phyloP scores from a whole-genome alignment of 768 basidiomycete species.

The Pulveroboletus sp. region DNA sequence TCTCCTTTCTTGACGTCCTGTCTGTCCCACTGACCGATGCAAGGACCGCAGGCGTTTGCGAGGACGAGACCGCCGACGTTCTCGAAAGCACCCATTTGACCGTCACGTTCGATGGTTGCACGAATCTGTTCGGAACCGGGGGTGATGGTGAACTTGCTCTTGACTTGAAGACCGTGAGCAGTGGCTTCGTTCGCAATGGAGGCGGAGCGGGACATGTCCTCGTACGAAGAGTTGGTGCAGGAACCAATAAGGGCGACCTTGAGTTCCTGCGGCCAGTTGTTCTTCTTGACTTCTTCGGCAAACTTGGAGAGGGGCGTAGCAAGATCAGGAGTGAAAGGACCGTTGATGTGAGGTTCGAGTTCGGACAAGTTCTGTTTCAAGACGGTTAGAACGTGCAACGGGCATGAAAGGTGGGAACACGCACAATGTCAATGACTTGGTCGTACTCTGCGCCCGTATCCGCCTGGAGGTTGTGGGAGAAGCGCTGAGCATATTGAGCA shows the following conservation, averaged over 20 bases:
- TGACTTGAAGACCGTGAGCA: slow-evolving; percentile 78
- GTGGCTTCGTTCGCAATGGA: slow-evolving; percentile 89
- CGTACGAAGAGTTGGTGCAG: slow-evolving; percentile 99
- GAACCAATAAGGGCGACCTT: slow-evolving; percentile 98
- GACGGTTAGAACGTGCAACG: background rate
- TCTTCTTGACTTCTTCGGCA: slow-evolving; percentile 85
- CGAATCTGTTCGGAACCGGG: slow-evolving; percentile 98
- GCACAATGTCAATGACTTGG: slow-evolving; percentile 84
- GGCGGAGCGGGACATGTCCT: slow-evolving; percentile 98
- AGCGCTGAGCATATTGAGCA: slow-evolving; percentile 82
- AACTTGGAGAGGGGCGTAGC: slow-evolving; percentile 98
- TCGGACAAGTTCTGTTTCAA: slow-evolving; percentile 77
- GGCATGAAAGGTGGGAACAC: slow-evolving; percentile 26
- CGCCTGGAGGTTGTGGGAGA: slow-evolving; percentile 86
- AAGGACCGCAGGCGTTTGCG: slow-evolving; percentile 98
- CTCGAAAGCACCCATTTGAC: slow-evolving; percentile 86
- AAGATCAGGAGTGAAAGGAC: slow-evolving; percentile 99
- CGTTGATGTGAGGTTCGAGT: slow-evolving; percentile 99
- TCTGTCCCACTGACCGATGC: slow-evolving; percentile 99
- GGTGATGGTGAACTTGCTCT: slow-evolving; percentile 97
- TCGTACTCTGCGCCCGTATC: slow-evolving; percentile 92
- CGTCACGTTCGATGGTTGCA: slow-evolving; percentile 96
- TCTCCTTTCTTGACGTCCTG: slow-evolving; percentile 96
- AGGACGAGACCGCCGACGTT: slow-evolving; percentile 86
- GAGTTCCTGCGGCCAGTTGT: slow-evolving; percentile 95